Base-by-base conservation (phyloP, 495 filamentous ascomycete species). In the Collariella sp. region DNA sequence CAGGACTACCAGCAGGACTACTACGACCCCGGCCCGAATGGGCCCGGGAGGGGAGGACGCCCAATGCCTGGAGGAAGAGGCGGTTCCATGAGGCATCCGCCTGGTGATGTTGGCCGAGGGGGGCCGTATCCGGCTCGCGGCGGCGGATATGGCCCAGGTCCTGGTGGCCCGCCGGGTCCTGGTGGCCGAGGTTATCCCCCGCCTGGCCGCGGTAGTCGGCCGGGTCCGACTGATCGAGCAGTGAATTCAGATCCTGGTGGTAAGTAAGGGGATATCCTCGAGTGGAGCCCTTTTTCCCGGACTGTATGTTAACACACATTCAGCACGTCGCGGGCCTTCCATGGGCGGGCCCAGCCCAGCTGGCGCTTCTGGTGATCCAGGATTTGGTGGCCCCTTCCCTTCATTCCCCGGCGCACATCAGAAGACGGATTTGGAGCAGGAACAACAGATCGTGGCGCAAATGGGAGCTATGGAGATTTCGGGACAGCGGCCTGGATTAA, bases 331-430 rank as follows among this genome's bases (percentile, higher is more conserved):
- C 7, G 62, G 68, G 20, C 66, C 66, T 29, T 52, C 62, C 13
- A 63, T 70, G 60, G 59, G 61, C 35, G 65, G 56, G 1, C 56
- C 60, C 2, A 34, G 46, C 19, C 44, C 58, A 3, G 46, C 50
- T 29, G 65, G 59, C 35, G 77, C 82, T 31, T 31, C 26, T 9
- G 73, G 75, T 11, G 72, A 72, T 5, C 61, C 72, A 38, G 68
- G 78, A n/a, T 84, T 79, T 62, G 83, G 56, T 42, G 83, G 82
- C 56, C 79, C 84, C 4, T 89, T 87, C 55, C 83, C 86, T 12
- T 72, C 76, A 1, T 87, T 87, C 54, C 80, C 81, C 0, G 76
- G 76, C 31, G 66, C 70, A 41, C 71, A 73, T 36, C 73, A 73
- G 39, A 75, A 69, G 54, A 73, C 70, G 2, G 72, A 75, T 42